Evolutionary conservation across 1,284 basidiomycete genomes (phyloP), one percentile per base, ranked within the genome.

Genomic region (Cutaneotrichosporon sp.): DNA sequence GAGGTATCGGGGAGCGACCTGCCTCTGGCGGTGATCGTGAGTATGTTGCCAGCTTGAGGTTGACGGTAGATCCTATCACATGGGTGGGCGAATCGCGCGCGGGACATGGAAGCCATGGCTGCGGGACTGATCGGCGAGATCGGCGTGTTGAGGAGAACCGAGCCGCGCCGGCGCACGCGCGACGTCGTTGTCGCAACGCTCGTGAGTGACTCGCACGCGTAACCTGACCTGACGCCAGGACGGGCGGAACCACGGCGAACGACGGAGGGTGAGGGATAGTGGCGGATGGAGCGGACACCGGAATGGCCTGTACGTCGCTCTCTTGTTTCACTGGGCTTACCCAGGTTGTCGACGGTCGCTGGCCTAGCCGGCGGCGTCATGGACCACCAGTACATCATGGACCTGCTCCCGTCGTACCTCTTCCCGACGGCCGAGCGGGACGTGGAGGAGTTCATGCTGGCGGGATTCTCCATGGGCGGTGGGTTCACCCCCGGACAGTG

Each of bases 341-440:
- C n/a, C n/a, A n/a, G n/a, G n/a, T n/a, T n/a, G n/a, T n/a, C n/a
- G n/a, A n/a, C n/a, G n/a, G n/a, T n/a, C n/a, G n/a, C n/a, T n/a
- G n/a, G n/a, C n/a, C n/a, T 49, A 14, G 21, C 41, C 10, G 52
- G 55, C 36, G 56, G 52, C 7, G 33, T 33, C 8, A 50, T 54
- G 26, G 91, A 94, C 65, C 81, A 90, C 8, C 84, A 85, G 0
- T 84, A 86, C 72, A 69, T 94, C 51, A 85, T 92, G 59, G 88
- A 92, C 69, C 86, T 89, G 65, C 77, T 94, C 3, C 82, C 85
- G 0, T 68, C 83, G 1, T 87, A 85, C 68, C 72, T 94, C n/a
- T 94, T 86, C 67, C 88, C 89, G 0, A 64, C 76, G 20, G 83
- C 77, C 12, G 84, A 90, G 59, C 78, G 83, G 10, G 69, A 64